Evolutionary conservation across 169 alveolate species (phyloP).

Genomic region (Plasmodium adleri): DNA sequence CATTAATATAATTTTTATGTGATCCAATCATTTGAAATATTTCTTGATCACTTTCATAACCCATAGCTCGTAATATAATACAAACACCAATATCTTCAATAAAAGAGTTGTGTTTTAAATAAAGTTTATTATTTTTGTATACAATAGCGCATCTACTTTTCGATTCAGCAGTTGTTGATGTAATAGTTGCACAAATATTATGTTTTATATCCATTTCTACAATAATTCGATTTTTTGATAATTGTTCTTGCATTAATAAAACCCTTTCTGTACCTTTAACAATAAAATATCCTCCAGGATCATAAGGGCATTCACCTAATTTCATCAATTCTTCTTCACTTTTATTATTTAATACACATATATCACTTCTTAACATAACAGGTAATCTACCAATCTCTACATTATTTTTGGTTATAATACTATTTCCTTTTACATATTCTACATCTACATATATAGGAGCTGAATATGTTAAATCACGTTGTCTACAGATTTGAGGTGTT

Average conservation of each 20-base stretch:
- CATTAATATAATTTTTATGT: conserved; percentile 76
- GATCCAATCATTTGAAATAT: conserved; percentile 96
- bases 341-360: conserved; percentile 87
- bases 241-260: conserved; percentile 98
- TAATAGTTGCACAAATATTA: conserved; percentile 95
- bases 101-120: conserved; percentile 95
- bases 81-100: conserved; percentile 97
- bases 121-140: conserved; percentile 93
- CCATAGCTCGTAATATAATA: conserved; percentile 98
- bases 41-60: conserved; percentile 98
- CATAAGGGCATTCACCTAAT: conserved; percentile 94
- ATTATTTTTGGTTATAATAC: conserved; percentile 88
- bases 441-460: conserved; percentile 98
- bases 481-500: conserved; percentile 98
- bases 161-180: conserved; percentile 98
- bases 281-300: conserved; percentile 99
- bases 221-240: conserved; percentile 97
- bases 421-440: conserved; percentile 94
- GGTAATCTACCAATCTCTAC: conserved; percentile 96
- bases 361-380: conserved; percentile 96
- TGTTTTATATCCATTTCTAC: conserved; percentile 97
- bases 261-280: conserved; percentile 99
- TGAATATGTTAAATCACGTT: conserved; percentile 97
- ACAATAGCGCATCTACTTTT: conserved; percentile 97
- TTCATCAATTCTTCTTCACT: conserved; percentile 77